Conservation (phyloP, 441 rosid species). For the Arabidopsis lyrata region DNA sequence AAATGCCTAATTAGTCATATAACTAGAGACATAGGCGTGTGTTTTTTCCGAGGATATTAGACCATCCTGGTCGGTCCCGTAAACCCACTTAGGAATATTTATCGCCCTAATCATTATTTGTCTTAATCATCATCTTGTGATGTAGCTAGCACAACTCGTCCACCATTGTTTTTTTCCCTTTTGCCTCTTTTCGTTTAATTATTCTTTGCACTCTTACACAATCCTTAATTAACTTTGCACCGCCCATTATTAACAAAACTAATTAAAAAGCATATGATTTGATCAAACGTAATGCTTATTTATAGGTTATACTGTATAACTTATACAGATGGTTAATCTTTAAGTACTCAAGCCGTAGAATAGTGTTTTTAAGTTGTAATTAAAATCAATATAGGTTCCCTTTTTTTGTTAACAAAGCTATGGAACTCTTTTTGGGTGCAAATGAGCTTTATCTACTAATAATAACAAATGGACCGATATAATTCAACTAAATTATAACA, state of each 20-base stretch:
- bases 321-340: background rate
- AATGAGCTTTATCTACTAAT: conserved; percentile 4
- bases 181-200: conserved; percentile 1
- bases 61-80: conserved; percentile 45
- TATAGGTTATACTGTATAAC: too few species aligned
- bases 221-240: conserved; percentile 43
- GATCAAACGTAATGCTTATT: conserved; percentile 13
- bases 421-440: too few species aligned
- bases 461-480: background rate
- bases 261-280: background rate
- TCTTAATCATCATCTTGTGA: conserved; percentile 37
- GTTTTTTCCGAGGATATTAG: conserved; percentile 26
- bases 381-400: background rate
- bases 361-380: background rate
- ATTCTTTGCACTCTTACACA: conserved; percentile 29
- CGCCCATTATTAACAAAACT: conserved; percentile 27
- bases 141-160: conserved; percentile 37
- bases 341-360: background rate
- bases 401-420: background rate
- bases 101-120: conserved; percentile 38
- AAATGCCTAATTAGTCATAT: conserved; percentile 30
- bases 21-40: conserved; percentile 34
- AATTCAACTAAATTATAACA: background rate
- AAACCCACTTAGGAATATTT: conserved; percentile 42
- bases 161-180: conserved; percentile 33